phyloP scores from a whole-genome alignment of 139 green algal genomes.

The Spirogloea muscicola region DNA sequence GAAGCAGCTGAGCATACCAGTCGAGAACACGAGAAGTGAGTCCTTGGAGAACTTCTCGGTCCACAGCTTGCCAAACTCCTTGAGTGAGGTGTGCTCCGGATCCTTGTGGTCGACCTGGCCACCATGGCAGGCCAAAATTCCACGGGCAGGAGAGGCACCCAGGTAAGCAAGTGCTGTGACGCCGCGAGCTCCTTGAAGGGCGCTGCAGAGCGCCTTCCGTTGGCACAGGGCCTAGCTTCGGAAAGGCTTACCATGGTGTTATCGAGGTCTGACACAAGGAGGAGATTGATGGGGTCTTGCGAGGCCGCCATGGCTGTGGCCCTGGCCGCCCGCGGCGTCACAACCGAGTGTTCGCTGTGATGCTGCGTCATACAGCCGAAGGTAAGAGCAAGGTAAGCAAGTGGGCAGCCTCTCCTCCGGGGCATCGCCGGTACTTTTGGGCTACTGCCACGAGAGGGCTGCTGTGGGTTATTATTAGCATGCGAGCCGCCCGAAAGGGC shows the following conservation, averaged over 20 bases:
- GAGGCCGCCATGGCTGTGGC: neutral
- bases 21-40: conserved; percentile 87
- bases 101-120: conserved; percentile 55
- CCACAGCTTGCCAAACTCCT: conserved; percentile 76
- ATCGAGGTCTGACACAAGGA: conserved; percentile 20
- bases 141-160: neutral
- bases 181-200: neutral
- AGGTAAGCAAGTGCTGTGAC: neutral
- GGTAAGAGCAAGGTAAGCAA: too few relatives aligned
- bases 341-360: neutral
- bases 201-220: too few relatives aligned
- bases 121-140: neutral
- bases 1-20: too few relatives aligned
- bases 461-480: neutral
- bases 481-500: too few relatives aligned
- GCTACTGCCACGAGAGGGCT: neutral
- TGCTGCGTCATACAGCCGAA: neutral
- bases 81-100: conserved; percentile 16
- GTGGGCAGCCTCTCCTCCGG: neutral
- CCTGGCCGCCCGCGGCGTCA: neutral
- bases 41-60: conserved; percentile 59
- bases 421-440: neutral
- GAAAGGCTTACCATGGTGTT: conserved; percentile 10
- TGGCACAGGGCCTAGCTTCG: neutral
- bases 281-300: neutral